Conservation (phyloP, 176 grass and related monocot species). For the Aechmea fasciata region DNA sequence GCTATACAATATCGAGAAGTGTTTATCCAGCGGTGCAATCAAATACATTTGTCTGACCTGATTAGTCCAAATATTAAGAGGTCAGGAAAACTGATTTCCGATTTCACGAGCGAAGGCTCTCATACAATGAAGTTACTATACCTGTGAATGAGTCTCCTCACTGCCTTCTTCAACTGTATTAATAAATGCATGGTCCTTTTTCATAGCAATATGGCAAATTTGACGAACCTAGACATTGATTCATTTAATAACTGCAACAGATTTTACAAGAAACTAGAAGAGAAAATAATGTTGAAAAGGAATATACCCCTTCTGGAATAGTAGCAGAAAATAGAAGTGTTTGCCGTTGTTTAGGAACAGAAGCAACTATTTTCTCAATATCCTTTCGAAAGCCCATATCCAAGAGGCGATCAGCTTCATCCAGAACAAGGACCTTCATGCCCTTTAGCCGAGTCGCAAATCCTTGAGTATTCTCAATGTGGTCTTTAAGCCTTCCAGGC, state of each 20-base stretch:
- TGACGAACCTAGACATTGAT: conserved; percentile 43
- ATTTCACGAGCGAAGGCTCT: background rate
- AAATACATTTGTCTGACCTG: conserved; percentile 83
- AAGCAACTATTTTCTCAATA: conserved; percentile 81
- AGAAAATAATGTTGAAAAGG: conserved; percentile 15
- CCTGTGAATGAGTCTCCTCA: conserved; percentile 88
- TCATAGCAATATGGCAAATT: conserved; percentile 84
- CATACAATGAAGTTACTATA: conserved; percentile 8
- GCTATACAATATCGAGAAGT: conserved; percentile 59
- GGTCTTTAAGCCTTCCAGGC: conserved; percentile 85
- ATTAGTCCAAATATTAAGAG: conserved; percentile 24
- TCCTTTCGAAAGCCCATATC: conserved; percentile 97
- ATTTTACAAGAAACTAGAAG: conserved; percentile 22
- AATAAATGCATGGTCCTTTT: conserved; percentile 60
- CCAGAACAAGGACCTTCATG: conserved; percentile 84
- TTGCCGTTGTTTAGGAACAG: conserved; percentile 78
- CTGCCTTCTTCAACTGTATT: conserved; percentile 86
- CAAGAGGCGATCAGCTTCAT: conserved; percentile 90
- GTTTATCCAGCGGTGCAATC: conserved; percentile 47
- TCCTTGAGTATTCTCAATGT: conserved; percentile 89
- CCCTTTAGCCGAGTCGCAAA: conserved; percentile 66
- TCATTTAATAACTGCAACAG: conserved; percentile 10
- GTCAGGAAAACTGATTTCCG: background rate
- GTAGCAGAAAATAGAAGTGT: conserved; percentile 96
- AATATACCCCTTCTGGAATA: conserved; percentile 67